These are phyloP conservation scores for Phytopythium delawarense DNA, from an alignment of 352 stramenopile species.

Conservation along the genomic window DNA sequence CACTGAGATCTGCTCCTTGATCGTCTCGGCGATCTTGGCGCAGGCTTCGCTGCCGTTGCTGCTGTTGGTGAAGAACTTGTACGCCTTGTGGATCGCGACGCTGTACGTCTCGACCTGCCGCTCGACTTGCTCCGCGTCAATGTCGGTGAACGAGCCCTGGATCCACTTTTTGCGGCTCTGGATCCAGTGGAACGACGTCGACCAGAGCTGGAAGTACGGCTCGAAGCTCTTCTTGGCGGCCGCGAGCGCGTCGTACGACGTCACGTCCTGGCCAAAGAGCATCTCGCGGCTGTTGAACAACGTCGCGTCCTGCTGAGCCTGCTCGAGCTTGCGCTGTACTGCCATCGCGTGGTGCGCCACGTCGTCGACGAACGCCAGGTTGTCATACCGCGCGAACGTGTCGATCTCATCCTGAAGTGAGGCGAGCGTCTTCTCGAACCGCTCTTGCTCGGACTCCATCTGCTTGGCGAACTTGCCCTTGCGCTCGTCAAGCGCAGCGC, in stretches of 20 bases:
- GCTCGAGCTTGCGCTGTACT: slow-evolving; percentile 85
- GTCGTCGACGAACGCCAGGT: slow-evolving; percentile 86
- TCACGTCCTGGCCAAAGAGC: slow-evolving; percentile 88
- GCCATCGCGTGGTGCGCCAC: slow-evolving; percentile 82
- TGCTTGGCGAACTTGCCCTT: slow-evolving; percentile 89
- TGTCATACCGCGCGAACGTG: slow-evolving; percentile 85
- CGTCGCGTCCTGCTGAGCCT: slow-evolving; percentile 87
- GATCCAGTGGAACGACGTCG: slow-evolving; percentile 89
- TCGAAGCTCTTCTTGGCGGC: slow-evolving; percentile 93
- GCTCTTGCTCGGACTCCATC: slow-evolving; percentile 93
- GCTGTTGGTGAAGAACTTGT: slow-evolving; percentile 90
- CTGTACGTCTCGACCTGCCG: slow-evolving; percentile 84
- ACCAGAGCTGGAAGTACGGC: slow-evolving; percentile 92
- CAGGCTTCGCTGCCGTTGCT: slow-evolving; percentile 75
- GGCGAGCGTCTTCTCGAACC: slow-evolving; percentile 86
- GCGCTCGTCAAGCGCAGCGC: slow-evolving; percentile 69
- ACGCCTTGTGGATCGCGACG: slow-evolving; percentile 87
- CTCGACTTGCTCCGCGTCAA: slow-evolving; percentile 92
- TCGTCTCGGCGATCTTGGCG: slow-evolving; percentile 84
- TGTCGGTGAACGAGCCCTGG: slow-evolving; percentile 85
- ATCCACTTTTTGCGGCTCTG: slow-evolving; percentile 91
- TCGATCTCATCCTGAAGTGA: slow-evolving; percentile 86
- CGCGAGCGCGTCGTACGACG: slow-evolving; percentile 83
- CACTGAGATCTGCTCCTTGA: slow-evolving; percentile 91
- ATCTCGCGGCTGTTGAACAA: slow-evolving; percentile 93